These are phyloP conservation scores for Isoetes engelmannii DNA, from an alignment of 83 land plant species.

Conservation along the genomic window DNA sequence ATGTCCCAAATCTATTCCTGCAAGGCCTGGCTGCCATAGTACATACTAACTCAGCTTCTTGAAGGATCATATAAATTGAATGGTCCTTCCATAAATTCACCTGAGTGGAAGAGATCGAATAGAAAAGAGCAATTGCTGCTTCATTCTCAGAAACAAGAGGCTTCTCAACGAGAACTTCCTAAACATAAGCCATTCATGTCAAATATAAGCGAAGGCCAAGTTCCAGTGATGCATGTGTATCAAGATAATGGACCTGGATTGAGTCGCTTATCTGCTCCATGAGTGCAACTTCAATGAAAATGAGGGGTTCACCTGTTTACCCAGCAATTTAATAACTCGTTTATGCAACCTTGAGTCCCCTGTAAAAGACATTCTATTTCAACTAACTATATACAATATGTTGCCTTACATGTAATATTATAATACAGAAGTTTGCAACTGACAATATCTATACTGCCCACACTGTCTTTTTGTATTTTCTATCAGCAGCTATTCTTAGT, in stretches of 20 bases:
- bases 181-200: constrained; percentile 15
- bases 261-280: constrained; percentile 53
- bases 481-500: too few relatives aligned
- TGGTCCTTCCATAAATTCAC: constrained; percentile 22
- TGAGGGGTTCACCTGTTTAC: constrained; percentile 75
- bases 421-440: too few relatives aligned
- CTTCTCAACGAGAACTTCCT: constrained; percentile 84
- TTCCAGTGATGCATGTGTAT: constrained; percentile 1
- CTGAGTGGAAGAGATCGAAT: constrained; percentile 90
- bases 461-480: too few relatives aligned
- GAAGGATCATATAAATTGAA: not conserved
- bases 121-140: constrained; percentile 78
- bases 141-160: constrained; percentile 66
- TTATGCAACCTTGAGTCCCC: not conserved
- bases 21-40: constrained; percentile 65
- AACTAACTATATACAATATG: too few relatives aligned
- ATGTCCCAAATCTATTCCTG: constrained; percentile 90
- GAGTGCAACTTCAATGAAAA: constrained; percentile 94
- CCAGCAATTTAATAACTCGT: not conserved
- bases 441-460: too few relatives aligned
- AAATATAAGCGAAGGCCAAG: constrained; percentile 1
- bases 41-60: not conserved
- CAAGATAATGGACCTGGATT: constrained; percentile 48
- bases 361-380: not conserved
- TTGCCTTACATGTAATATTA: too few relatives aligned